Base-by-base conservation (phyloP, 345 rosid species). In the Arabidopsis arenosa region DNA sequence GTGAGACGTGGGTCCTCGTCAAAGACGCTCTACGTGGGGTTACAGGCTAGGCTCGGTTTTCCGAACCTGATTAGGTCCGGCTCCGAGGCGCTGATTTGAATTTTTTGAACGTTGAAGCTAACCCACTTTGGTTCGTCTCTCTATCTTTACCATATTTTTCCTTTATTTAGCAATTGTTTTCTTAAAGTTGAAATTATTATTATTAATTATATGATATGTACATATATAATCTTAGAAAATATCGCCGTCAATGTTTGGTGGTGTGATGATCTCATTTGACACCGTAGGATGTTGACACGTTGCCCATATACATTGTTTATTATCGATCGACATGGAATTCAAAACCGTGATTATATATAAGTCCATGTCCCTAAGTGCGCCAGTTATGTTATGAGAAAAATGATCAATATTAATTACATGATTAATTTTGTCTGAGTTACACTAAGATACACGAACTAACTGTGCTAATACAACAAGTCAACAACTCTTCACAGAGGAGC, bases 31-130 rank as follows among this genome's bases (percentile, higher is more conserved):
- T 79, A 56, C 85, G 78, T 72, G 86, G 85, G 86, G 73, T 45
- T 41, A 53, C 51, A 9, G 35, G 51, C 73, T 76, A 48, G 64
- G 76, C 69, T 58, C 43, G 44, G 15, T n/a, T 11, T 6, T n/a
- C 82, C 83, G 49, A 55, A 79, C 75, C 83, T 85, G 32, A 12
- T 4, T 23, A 63, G 76, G 75, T 74, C 68, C 62, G 77, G 84
- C 4, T 0, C 84, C 88, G 77, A 81, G 55, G 74, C 88, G 35
- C 18, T 9, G 4, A 70, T 83, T 85, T 85, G 86, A 85, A 85
- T 47, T 41, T 81, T 83, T 72, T 18, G 81, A 83, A 83, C 88
- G 88, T 85, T 85, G 86, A 66, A 79, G 76, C 59, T 69, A 78
- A 66, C 74, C 68, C 64, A 51, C 49, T 57, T 18, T 9, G 61